Evolutionary conservation across 805 yeast species (phyloP), one percentile per base, ranked within the genome.

Genomic region (Ogataea corticis): DNA sequence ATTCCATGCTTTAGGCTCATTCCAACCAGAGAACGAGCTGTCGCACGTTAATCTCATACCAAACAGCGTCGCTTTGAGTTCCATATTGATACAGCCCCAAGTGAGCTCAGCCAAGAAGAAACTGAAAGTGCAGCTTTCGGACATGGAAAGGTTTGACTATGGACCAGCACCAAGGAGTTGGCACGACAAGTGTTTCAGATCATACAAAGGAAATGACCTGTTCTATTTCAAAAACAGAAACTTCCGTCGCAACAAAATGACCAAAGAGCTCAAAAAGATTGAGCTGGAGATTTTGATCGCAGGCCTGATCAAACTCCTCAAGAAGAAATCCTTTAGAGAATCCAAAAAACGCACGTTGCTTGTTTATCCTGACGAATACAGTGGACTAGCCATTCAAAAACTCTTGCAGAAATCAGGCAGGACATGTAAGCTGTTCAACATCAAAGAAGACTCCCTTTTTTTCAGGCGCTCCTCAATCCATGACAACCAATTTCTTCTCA

Each of bases 291-390:
- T 62, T 15, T 36, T 63, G 2, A 48, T 58, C n/a, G 29, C 49
- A 18, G 68, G 64, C 2, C 37, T 63, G 34, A 42, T 49, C n/a
- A 57, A 59, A 44, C 39, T 60, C 4, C 10, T 52, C 18, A 56
- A 56, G 29, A 51, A 50, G 25, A 34, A 44, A 21, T 14, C 29
- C 1, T 23, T 44, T 1, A 29, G 14, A 1, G 40, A 55, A 13
- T 36, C 28, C 7, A 30, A 41, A 4, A 53, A 47, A 17, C 47
- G 51, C 19, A 38, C 54, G 9, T 27, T 64, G 7, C 17, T 64
- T 29, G 63, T 65, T 11, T 56, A 60, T 38, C 56, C 66, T 3
- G 70, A 65, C 48, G 60, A 57, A 35, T 27, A 53, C 1, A 57
- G 53, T 27, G 58, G 60, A 2, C 19, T 38, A 4, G 17, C 43